Base-by-base conservation (phyloP, 805 yeast species). In the Starmerella potacharoeniae region DNA sequence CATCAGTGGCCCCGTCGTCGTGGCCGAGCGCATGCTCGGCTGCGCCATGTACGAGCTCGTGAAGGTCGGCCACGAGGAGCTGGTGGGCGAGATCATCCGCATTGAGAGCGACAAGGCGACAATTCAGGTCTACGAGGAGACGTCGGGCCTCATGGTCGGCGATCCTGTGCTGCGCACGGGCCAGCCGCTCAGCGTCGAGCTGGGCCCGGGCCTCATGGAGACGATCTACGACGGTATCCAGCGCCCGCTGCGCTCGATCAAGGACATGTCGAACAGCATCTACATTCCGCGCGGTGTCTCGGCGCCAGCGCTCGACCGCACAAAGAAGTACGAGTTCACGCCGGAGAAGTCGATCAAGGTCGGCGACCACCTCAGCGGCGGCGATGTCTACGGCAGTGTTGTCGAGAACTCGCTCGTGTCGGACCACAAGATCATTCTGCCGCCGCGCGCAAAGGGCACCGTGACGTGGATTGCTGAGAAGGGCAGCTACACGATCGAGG, bases 41-140 rank as follows among this genome's bases (percentile, higher is more conserved):
- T 88, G 97, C 81, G 97, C 97, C 66, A 93, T 93, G 99, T 91
- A 93, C 79, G 99, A 93, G 71, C 79, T 93, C 73, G 99, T 91
- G 67, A 89, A 84, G 71, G 98, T 93, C 62, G 97, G 99, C 64
- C 97, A 93, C 72, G 95, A 87, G 65, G 87, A 80, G 71, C 80
- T 93, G 69, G 97, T 93, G 49, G 99, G 99, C 71, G 99, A 93
- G 74, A 97, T 93, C 62, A 93, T 93, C 72, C 84, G 98, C 77
- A 91, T 93, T 63, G 93, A 83, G 68, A 95, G 82, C 61, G 98
- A 93, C 70, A 91, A 90, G 74, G 96, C 97, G 57, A 93, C 98
- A 49, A 88, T 93, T 66, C 99, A 93, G 78, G 98, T 93, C 55
- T 93, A 93, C 72, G 99, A 93, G 76, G 99, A 93, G 74, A 93